Percentiles rank a stretch among this genome's conserved stretches.
These are phyloP conservation scores for Penicillium olsonii DNA, from an alignment of 2,329 filamentous ascomycete genomes.

Conservation along the genomic window DNA sequence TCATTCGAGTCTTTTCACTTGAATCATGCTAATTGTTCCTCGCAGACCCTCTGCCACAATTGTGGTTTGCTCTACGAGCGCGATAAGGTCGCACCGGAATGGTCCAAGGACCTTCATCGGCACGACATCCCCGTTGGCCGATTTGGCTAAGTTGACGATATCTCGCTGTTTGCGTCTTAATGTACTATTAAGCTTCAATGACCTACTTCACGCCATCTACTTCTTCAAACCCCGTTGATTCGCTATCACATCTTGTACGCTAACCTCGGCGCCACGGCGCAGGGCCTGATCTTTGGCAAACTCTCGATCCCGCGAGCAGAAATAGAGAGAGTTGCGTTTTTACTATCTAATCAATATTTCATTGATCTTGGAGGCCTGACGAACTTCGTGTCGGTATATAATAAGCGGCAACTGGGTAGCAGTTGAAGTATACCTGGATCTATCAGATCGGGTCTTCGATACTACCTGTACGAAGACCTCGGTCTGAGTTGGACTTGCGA, in stretches of 20 bases:
- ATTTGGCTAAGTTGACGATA: slow-evolving; percentile 19
- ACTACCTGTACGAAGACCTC: too few species aligned
- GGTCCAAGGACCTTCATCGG: slow-evolving; percentile 70
- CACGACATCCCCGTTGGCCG: slow-evolving; percentile 43
- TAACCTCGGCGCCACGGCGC: slow-evolving; percentile 2
- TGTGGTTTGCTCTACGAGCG: slow-evolving; percentile 88
- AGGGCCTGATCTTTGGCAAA: neutral
- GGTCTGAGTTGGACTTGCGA: too few species aligned
- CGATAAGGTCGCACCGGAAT: slow-evolving; percentile 77
- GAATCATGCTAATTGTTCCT: slow-evolving; percentile 16
- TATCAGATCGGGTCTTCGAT: too few species aligned
- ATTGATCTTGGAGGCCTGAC: neutral
- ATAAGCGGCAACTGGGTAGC: too few species aligned
- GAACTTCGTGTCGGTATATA: too few species aligned
- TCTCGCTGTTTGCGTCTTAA: neutral
- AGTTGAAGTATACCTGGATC: too few species aligned
- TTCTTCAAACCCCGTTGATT: slow-evolving; percentile 3
- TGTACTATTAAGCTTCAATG: slow-evolving; percentile 11
- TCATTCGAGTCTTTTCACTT: slow-evolving; percentile 9
- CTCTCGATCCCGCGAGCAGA: neutral
- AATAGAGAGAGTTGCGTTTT: neutral
- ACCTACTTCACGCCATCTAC: slow-evolving; percentile 8
- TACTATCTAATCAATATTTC: neutral
- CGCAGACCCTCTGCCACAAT: slow-evolving; percentile 84
- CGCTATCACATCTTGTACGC: neutral